A percentile compares a stretch with the other conserved stretches of the same genome.
phyloP scores from a whole-genome alignment of 2,329 filamentous ascomycete species.

The Cordyceps cicadae region DNA sequence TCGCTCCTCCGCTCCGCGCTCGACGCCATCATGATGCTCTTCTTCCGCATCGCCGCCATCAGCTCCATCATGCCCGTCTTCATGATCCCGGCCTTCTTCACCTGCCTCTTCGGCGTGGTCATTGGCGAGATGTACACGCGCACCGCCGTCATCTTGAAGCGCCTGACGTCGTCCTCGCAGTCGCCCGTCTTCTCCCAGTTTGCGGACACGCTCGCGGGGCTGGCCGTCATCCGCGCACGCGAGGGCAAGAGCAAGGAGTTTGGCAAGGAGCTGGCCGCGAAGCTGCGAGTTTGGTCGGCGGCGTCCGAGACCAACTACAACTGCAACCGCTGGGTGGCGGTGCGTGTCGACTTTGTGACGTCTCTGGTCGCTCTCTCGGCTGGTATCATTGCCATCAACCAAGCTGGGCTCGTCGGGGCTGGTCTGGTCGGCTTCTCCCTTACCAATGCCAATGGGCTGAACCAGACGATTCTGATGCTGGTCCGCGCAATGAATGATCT shows the following conservation, averaged over 20 bases:
- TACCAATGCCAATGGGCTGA: conserved; percentile 46
- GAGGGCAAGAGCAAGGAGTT: conserved; percentile 41
- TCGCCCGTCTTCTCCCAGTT: conserved; percentile 52
- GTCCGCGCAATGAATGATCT: conserved; percentile 48
- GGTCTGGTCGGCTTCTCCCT: conserved; percentile 50
- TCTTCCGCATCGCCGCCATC: conserved; percentile 39
- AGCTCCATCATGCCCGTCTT: conserved; percentile 46
- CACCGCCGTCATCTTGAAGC: conserved; percentile 38
- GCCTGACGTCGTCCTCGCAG: conserved; percentile 36
- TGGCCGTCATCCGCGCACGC: conserved; percentile 44
- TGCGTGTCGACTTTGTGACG: conserved; percentile 47
- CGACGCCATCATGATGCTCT: conserved; percentile 33
- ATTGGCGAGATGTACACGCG: conserved; percentile 44
- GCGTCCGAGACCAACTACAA: conserved; percentile 44
- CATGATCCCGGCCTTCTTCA: conserved; percentile 36
- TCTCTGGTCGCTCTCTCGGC: conserved; percentile 43
- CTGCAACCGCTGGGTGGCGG: conserved; percentile 49
- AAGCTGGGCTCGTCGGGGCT: conserved; percentile 38
- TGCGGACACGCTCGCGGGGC: conserved; percentile 41
- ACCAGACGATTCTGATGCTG: conserved; percentile 41
- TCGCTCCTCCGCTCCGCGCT: conserved; percentile 36
- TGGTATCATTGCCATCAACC: conserved; percentile 43
- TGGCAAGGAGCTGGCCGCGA: conserved; percentile 39
- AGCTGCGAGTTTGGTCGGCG: conserved; percentile 38
- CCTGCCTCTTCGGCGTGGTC: conserved; percentile 36